Evolutionary conservation across 305 asterid species (phyloP).

Genomic region (Euphrasia arctica): DNA sequence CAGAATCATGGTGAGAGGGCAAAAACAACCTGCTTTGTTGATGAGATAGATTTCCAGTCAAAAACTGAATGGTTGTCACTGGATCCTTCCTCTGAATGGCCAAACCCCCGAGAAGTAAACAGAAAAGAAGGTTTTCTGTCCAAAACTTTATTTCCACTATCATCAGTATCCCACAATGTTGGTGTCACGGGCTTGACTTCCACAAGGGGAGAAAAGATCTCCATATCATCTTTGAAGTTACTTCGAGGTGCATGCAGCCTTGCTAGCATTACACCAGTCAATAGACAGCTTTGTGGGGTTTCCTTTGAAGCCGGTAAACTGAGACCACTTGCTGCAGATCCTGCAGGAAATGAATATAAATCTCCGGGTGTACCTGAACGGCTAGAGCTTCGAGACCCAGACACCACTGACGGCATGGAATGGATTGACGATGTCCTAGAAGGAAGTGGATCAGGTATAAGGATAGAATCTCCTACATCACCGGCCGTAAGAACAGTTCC

Average conservation of each 20-base stretch:
- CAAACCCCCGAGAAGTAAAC: slow-evolving; percentile 64
- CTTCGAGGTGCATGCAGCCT: slow-evolving; percentile 79
- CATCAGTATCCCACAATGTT: slow-evolving; percentile 67
- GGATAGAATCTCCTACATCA: slow-evolving; percentile 83
- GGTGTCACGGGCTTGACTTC: slow-evolving; percentile 95
- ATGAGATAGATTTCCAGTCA: slow-evolving; percentile 71
- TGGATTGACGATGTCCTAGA: slow-evolving; percentile 63
- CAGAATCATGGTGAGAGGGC: slow-evolving; percentile 12
- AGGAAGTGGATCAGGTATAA: slow-evolving; percentile 99
- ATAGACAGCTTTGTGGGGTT: slow-evolving; percentile 66
- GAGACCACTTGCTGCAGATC: slow-evolving; percentile 44
- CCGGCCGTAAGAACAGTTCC: slow-evolving; percentile 81
- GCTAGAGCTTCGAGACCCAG: slow-evolving; percentile 63
- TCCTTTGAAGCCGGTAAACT: slow-evolving; percentile 52
- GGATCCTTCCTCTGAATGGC: slow-evolving; percentile 62
- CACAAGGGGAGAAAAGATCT: slow-evolving; percentile 89
- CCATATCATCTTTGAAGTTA: slow-evolving; percentile 96
- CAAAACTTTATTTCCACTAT: slow-evolving; percentile 56
- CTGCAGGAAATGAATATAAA: slow-evolving; percentile 46
- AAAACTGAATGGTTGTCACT: slow-evolving; percentile 55
- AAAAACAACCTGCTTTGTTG: slow-evolving; percentile 62
- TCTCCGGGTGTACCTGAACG: slow-evolving; percentile 60
- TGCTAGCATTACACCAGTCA: slow-evolving; percentile 60
- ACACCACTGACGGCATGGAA: slow-evolving; percentile 46
- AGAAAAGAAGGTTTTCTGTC: slow-evolving; percentile 54